Evolutionary conservation across 257 asterid genomes (phyloP).

Genomic region (Solanum megistacrolobum): DNA sequence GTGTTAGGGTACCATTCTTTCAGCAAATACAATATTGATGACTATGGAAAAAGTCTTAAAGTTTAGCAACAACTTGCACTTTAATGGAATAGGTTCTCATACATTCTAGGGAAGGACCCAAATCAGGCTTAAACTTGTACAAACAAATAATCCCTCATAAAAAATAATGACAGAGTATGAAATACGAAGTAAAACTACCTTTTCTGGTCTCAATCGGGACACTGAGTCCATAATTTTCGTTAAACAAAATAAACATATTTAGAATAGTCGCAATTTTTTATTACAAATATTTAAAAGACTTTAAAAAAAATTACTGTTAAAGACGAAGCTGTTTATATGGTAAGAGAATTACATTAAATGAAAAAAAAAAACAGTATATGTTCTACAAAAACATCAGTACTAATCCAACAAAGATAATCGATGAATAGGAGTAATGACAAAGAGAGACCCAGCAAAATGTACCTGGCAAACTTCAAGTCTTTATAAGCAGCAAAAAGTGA

Average conservation of each 20-base stretch:
- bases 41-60: neutral
- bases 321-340: neutral
- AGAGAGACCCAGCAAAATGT: slow-evolving; percentile 11
- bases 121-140: neutral
- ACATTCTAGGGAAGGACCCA: neutral
- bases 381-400: neutral
- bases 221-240: neutral
- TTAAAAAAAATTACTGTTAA: neutral
- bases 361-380: neutral
- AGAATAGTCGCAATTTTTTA: neutral
- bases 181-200: neutral
- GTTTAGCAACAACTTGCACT: neutral
- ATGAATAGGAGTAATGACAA: neutral
- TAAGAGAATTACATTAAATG: neutral
- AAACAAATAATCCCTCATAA: neutral
- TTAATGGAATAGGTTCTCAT: neutral
- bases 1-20: neutral
- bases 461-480: slow-evolving; percentile 58
- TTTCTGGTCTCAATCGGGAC: neutral
- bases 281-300: neutral
- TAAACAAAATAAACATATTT: neutral
- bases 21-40: neutral
- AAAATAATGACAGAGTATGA: neutral
- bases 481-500: slow-evolving; percentile 60
- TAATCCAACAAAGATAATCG: neutral